Evolutionary conservation across 345 rosid genomes (phyloP).

Genomic region (Erysimum cheiranthoides): DNA sequence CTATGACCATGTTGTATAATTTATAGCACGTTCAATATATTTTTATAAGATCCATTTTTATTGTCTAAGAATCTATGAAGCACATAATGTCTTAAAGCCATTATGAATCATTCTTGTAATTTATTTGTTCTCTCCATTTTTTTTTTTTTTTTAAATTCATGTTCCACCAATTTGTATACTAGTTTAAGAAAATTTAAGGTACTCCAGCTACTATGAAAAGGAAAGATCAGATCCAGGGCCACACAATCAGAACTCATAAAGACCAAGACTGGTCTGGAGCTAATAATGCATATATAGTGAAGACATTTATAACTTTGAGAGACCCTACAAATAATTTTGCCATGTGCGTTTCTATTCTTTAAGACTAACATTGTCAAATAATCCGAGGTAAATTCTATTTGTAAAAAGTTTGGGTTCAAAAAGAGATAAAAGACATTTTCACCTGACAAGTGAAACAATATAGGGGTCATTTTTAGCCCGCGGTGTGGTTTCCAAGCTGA

Average conservation of each 20-base stretch:
- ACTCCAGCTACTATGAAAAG: not conserved
- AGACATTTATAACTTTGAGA: conserved; percentile 34
- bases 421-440: conserved; percentile 27
- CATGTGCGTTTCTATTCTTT: not conserved
- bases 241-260: conserved; percentile 16
- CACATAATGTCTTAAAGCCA: not conserved
- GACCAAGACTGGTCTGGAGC: conserved; percentile 19
- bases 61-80: not conserved
- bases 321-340: conserved; percentile 38
- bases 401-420: conserved; percentile 2
- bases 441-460: conserved; percentile 30
- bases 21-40: not conserved
- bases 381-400: conserved; percentile 34
- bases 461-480: conserved; percentile 41
- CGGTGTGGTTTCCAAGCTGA: conserved; percentile 63
- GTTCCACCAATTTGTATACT: not conserved
- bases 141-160: not conserved
- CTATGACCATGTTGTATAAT: conserved; percentile 18
- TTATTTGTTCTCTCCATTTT: not conserved
- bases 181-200: not conserved
- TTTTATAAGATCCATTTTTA: not conserved
- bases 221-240: not conserved
- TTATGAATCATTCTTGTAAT: not conserved
- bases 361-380: conserved; percentile 37
- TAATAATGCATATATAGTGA: conserved; percentile 26